Evolutionary conservation across 495 filamentous ascomycete genomes (phyloP).

Genomic region (Astrocystis sublimbata): DNA sequence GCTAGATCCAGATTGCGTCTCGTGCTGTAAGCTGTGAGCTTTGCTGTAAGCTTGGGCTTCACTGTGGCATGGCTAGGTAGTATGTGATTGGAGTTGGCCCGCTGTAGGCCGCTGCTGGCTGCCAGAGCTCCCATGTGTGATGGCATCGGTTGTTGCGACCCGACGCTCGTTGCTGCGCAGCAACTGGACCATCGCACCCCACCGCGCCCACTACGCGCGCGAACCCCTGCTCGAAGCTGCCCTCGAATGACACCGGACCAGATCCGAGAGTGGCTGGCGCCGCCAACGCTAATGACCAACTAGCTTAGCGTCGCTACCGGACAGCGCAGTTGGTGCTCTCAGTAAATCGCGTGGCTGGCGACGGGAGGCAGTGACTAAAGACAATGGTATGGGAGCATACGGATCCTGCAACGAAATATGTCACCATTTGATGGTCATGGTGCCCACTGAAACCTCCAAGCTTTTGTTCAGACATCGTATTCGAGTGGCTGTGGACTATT

Average conservation of each 20-base stretch:
- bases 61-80: too few relatives aligned
- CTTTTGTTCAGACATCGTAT: too few relatives aligned
- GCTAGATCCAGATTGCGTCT: background rate
- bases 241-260: background rate
- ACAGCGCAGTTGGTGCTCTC: too few relatives aligned
- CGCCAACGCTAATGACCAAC: background rate
- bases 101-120: too few relatives aligned
- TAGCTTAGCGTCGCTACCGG: background rate
- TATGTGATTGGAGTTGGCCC: conserved; percentile 8
- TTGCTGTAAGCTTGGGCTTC: background rate
- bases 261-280: background rate
- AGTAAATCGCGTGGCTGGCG: conserved; percentile 3
- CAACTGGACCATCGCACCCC: background rate
- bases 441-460: too few relatives aligned
- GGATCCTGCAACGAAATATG: background rate
- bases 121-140: too few relatives aligned
- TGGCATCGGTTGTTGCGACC: background rate
- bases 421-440: too few relatives aligned
- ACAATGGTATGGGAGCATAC: too few relatives aligned
- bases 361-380: too few relatives aligned
- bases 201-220: background rate
- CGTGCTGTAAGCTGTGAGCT: background rate
- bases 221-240: background rate
- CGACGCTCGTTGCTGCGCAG: background rate
- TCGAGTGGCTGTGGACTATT: conserved; percentile 1